Conservation (phyloP, 495 filamentous ascomycete species). For the Podospora bellae-mahoneyi region DNA sequence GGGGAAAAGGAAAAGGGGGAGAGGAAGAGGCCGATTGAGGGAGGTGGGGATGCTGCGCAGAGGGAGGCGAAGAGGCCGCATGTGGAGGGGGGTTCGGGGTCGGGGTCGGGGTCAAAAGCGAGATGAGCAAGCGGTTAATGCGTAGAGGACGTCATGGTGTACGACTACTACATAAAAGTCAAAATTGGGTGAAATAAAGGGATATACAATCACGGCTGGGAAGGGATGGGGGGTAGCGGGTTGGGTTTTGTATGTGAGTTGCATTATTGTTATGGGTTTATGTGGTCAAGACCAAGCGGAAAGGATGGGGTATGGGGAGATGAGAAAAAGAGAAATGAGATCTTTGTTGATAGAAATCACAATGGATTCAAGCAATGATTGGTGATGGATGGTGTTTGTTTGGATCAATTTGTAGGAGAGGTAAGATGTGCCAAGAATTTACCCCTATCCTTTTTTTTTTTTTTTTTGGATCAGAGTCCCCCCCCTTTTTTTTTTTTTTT, state of each 20-base stretch:
- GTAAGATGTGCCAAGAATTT: too few species aligned
- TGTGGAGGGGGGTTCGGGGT: conserved; percentile 28
- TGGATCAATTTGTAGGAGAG: too few species aligned
- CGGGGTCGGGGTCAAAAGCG: not conserved
- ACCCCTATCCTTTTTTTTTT: too few species aligned
- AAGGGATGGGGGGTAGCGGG: not conserved
- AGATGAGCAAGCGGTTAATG: not conserved
- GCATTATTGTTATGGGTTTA: not conserved
- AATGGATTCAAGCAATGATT: too few species aligned
- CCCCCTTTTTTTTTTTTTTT: too few species aligned
- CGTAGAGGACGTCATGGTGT: not conserved
- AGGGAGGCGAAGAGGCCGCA: conserved; percentile 45
- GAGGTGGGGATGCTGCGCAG: conserved; percentile 24
- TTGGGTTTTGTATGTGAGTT: not conserved
- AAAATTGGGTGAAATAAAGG: not conserved
- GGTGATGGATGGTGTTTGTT: too few species aligned
- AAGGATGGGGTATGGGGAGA: too few species aligned
- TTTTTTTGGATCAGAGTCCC: too few species aligned
- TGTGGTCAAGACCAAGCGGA: not conserved
- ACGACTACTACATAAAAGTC: not conserved
- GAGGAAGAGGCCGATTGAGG: conserved; percentile 45
- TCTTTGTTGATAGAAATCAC: too few species aligned
- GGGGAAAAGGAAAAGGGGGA: conserved; percentile 29
- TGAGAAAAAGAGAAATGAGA: too few species aligned
- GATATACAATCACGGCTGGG: too few species aligned